Conservation (phyloP, 768 basidiomycete species). For the Atractiella rhizophila region DNA sequence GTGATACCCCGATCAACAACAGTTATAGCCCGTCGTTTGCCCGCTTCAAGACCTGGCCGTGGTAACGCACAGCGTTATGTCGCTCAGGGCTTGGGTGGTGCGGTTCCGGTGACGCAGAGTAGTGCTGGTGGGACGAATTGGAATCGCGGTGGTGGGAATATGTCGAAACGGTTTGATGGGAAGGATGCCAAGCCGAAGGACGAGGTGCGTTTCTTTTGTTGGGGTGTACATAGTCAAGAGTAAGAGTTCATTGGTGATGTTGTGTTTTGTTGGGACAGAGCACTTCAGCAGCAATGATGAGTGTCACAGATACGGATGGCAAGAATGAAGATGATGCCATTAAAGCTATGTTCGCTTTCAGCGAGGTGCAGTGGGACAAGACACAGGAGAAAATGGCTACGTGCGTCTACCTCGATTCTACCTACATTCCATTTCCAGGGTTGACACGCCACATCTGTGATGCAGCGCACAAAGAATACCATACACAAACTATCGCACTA, state of each 20-base stretch:
- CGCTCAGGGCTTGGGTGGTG: constrained; percentile 17
- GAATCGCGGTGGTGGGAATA: constrained; percentile 3
- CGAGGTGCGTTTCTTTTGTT: not conserved
- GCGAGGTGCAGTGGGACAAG: constrained; percentile 89
- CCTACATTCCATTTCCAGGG: too few species aligned
- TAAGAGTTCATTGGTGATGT: too few species aligned
- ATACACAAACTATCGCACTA: not conserved
- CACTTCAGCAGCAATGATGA: too few species aligned
- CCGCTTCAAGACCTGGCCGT: constrained; percentile 29
- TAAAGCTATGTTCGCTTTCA: constrained; percentile 92
- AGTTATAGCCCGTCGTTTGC: constrained; percentile 72
- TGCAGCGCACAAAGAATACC: not conserved
- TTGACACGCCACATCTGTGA: constrained; percentile 20
- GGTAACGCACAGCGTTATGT: constrained; percentile 25
- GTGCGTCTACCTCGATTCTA: constrained; percentile 49
- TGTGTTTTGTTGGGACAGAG: too few species aligned
- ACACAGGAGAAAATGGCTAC: constrained; percentile 98
- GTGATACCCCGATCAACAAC: constrained; percentile 87
- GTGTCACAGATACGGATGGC: constrained; percentile 19
- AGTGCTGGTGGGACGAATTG: constrained; percentile 14
- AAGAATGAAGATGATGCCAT: constrained; percentile 83
- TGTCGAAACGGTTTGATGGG: constrained; percentile 7
- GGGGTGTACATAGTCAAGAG: not conserved
- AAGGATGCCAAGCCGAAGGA: constrained; percentile 1
- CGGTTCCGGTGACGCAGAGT: constrained; percentile 14